Base-by-base conservation (phyloP, 176 grass and related monocot species). In the Tuctoria greenei region DNA sequence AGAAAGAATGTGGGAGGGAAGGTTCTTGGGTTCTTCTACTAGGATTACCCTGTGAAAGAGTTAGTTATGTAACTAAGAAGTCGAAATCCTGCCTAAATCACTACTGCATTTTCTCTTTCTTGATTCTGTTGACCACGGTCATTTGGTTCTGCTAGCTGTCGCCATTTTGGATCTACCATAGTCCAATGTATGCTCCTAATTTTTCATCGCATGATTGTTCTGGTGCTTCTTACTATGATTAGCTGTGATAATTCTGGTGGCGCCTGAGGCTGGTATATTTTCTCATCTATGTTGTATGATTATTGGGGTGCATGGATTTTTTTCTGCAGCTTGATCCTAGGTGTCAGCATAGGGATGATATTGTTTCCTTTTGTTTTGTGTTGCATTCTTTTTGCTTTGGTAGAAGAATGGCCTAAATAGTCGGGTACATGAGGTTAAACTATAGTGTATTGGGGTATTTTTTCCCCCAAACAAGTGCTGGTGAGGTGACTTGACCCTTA, bases 1-100 rank as follows among this genome's bases (percentile, higher is more conserved):
- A 61, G 25, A 34, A 63, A 62, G 73, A 75, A 75, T 62, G 57
- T 35, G 26, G 57, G 40, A 44, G 57, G 58, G 58, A 75, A 75
- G 73, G 73, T 63, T 60, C 41, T 75, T 62, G 57, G 57, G 6
- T 63, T 75, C 40, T 75, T 47, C 27, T 75, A 75, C 57, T 61
- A 61, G 58, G 57, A 61, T 1, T 10, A 52, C 18, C 45, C 45
- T 20, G 1, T 51, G 5, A 20, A 51, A 51, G 49, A 52, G 49
- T 52, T 52, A 60, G 24, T 17, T 26, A 2, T 25, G 15, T 60
- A 59, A 36, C 37, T 42, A 36, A 34, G 71, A 60, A 27, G 5
- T 26, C 24, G 43, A 43, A 45, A 5, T 17, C 55, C 27, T 25
- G 15, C 56, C 18, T 16, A 44, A 56, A 61, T 21, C 4, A 75